Percentiles rank a stretch among this genome's conserved stretches.
Evolutionary conservation across 345 rosid genomes (phyloP).

Genomic region (Cardamine resedifolia): DNA sequence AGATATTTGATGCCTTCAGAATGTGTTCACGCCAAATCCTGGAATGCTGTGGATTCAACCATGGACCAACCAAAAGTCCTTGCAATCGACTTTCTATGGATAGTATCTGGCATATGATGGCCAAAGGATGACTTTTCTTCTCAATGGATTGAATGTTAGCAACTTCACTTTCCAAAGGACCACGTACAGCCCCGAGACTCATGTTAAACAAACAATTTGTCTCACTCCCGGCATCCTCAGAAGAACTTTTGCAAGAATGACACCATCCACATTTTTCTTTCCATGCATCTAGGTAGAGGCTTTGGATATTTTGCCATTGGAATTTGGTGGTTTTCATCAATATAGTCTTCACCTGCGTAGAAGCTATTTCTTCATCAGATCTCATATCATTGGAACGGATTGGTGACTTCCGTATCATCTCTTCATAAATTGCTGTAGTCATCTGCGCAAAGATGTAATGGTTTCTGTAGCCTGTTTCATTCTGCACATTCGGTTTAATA

Average conservation of each 20-base stretch:
- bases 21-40: slow-evolving; percentile 63
- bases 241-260: slow-evolving; percentile 60
- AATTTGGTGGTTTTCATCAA: slow-evolving; percentile 62
- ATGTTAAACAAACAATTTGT: slow-evolving; percentile 68
- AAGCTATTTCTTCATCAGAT: slow-evolving; percentile 70
- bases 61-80: slow-evolving; percentile 90
- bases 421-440: slow-evolving; percentile 68
- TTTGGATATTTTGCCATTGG: slow-evolving; percentile 55
- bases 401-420: slow-evolving; percentile 52
- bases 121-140: slow-evolving; percentile 53
- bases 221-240: slow-evolving; percentile 43
- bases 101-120: slow-evolving; percentile 55
- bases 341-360: slow-evolving; percentile 71
- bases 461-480: slow-evolving; percentile 57
- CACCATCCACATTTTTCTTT: slow-evolving; percentile 99
- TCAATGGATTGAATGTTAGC: slow-evolving; percentile 41
- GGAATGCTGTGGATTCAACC: slow-evolving; percentile 70
- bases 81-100: slow-evolving; percentile 69
- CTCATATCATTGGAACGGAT: slow-evolving; percentile 45
- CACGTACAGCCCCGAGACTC: slow-evolving; percentile 47
- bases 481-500: slow-evolving; percentile 35
- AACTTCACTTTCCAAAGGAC: slow-evolving; percentile 47
- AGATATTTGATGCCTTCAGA: slow-evolving; percentile 55
- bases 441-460: slow-evolving; percentile 68
- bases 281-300: slow-evolving; percentile 42